Percentiles rank a stretch among this genome's conserved stretches.
These are phyloP conservation scores for Hirsutella thompsonii DNA, from an alignment of 2,329 filamentous ascomycete species.

Conservation along the genomic window DNA sequence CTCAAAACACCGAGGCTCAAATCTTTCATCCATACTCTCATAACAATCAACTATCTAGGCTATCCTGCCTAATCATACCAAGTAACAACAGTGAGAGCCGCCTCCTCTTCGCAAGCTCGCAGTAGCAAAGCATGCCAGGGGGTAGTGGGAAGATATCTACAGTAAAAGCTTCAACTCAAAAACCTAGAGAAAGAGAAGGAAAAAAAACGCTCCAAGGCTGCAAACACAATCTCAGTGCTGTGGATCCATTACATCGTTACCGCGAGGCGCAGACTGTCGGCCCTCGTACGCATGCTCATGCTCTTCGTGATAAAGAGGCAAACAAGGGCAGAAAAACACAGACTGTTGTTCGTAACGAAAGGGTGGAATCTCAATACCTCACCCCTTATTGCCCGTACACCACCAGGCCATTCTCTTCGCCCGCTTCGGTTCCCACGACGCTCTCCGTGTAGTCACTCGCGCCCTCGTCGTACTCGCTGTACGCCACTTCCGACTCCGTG, in stretches of 20 bases:
- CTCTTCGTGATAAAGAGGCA: neutral
- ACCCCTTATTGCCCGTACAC: constrained; percentile 17
- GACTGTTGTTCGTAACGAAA: neutral
- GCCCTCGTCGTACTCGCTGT: constrained; percentile 26
- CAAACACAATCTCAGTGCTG: constrained; percentile 2
- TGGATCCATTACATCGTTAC: constrained; percentile 1
- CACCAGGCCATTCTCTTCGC: constrained; percentile 20
- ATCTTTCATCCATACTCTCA: too few species aligned
- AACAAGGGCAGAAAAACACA: neutral
- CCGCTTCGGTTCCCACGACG: constrained; percentile 9
- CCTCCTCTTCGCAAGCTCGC: too few species aligned
- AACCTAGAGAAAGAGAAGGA: too few species aligned
- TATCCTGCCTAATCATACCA: too few species aligned
- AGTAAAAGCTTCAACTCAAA: neutral
- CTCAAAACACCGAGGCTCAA: too few species aligned
- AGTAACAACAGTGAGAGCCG: too few species aligned
- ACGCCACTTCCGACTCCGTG: constrained; percentile 21
- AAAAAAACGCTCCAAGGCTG: constrained; percentile 3
- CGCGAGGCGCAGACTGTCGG: neutral
- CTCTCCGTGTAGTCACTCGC: constrained; percentile 27
- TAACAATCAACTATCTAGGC: too few species aligned
- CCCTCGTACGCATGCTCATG: neutral
- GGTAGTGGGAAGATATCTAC: neutral
- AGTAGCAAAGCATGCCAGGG: neutral
- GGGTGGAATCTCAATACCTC: neutral